phyloP scores from a whole-genome alignment of 208 protist species.

The Acanthamoeba royreba region DNA sequence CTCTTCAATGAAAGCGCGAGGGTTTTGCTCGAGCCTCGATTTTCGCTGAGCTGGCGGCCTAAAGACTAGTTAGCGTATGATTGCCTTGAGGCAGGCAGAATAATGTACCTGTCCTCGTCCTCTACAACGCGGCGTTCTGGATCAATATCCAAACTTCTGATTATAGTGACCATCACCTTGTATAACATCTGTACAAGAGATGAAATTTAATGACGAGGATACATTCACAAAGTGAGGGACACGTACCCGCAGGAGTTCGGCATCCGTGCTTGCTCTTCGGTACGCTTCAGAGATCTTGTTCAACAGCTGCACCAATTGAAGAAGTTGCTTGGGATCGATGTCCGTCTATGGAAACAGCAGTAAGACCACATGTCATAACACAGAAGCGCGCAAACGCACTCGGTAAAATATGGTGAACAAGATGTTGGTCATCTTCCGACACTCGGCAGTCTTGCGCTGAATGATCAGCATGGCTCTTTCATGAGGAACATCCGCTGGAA shows the following conservation, averaged over 20 bases:
- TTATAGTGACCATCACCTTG: not conserved
- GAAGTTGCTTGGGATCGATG: not conserved
- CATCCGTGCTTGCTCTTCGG: not conserved
- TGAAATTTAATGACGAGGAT: no score
- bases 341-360: not conserved
- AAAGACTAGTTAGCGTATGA: no score
- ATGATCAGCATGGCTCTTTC: not conserved
- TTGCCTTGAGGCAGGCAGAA: no score
- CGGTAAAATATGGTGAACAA: not conserved
- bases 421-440: not conserved
- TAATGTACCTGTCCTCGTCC: not conserved
- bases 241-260: not conserved
- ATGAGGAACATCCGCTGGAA: not conserved
- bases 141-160: not conserved
- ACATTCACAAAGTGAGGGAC: not conserved
- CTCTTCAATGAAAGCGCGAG: not conserved
- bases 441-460: not conserved
- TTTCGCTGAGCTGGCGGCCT: not conserved
- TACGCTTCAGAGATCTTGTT: not conserved
- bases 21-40: not conserved
- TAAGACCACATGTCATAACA: no score
- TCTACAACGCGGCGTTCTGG: not conserved
- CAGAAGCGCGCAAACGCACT: no score
- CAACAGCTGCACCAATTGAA: not conserved
- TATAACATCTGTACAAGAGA: conserved; percentile 6